Base-by-base conservation (phyloP, 352 stramenopile species). In the Achlya hypogyna region DNA sequence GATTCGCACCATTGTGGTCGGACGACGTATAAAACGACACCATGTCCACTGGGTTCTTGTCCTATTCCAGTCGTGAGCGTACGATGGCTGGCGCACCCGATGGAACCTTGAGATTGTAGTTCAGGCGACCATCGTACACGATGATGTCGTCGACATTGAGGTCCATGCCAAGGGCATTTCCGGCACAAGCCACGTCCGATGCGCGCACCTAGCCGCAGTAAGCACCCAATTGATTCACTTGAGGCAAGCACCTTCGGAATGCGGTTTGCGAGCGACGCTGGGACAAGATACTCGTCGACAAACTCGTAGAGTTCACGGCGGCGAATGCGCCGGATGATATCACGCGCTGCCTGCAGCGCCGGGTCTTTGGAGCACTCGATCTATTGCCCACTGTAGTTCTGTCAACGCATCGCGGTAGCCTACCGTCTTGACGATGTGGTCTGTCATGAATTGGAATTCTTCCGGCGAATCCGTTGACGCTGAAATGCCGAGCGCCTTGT, bases 11-110 rank as follows among this genome's bases (percentile, higher is more conserved):
- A 10, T 85, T 58, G 32, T 91, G 76, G 59, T 76, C 83, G 35
- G 83, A 90, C 16, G 60, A 40, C 32, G 74, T 78, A 73, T 92
- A 96, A 69, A 96, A 96, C 28, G 77, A 75, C 20, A 93, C 81
- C 42, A 87, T 79, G 60, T 93, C 84, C 53, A 96, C 80, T 5
- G 88, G 88, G 63, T 95, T 95, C 34, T 75, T 78, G 66, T 91
- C 82, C 32, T 74, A 67, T 29, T 73, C 69, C 9, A 34, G 14
- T 9, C n/a, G 10, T 5, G 47, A 23, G 29, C 32, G 4, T 23
- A 28, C 2, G 34, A 4, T 65, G 27, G 16, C 18, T 9, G 20
- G 20, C n/a, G 10, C 5, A 49, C 10, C 12, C 20, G 20, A 67
- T 5, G 23, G 9, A 20, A 67, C 60, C 22, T 82, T 76, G 16